Base-by-base conservation (phyloP, 768 basidiomycete genomes). In the Baorangia bicolor region DNA sequence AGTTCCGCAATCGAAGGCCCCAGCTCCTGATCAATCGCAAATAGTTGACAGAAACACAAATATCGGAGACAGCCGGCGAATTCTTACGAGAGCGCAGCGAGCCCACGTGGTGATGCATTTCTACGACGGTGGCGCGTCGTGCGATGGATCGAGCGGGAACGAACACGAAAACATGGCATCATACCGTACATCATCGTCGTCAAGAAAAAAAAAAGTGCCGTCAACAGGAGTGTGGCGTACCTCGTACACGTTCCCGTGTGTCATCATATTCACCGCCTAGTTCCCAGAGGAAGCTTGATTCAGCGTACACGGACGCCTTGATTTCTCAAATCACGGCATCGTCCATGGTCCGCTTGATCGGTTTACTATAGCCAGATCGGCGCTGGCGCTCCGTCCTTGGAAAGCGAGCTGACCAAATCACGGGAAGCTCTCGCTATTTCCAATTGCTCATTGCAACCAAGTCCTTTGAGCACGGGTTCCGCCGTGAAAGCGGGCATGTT, bases 341-440 rank as follows among this genome's bases (percentile, higher is more conserved):
- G 23, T 14, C 58, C 61, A 55, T 41, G 21, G 43, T 31, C 56
- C 55, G 33, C 33, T 51, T 47, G 57, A 53, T 63, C 53, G 62
- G 64, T 57, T 28, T 51, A 54, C 55, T 46, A 11, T 35, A n/a
- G 14, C 55, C 27, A 62, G 68, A 68, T 69, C 65, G 48, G 62
- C 60, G 50, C 42, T 58, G 30, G 54, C 52, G 56, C 57, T 59
- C 61, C 64, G 64, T 44, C 56, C 27, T 51, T 33, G 14, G 25
- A 64, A 28, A 38, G 44, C 47, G 12, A 33, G 34, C 33, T 39
- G 52, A 49, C 38, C 51, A 37, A 53, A 53, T 41, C 41, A 59
- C 30, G 53, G 44, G 58, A 67, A 68, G 65, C 58, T 50, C 12
- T 47, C 9, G 12, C 40, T 21, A 67, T 69, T 64, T 58, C 58